These are phyloP conservation scores for Tuber borchii DNA, from an alignment of 495 filamentous ascomycete species.

Conservation along the genomic window DNA sequence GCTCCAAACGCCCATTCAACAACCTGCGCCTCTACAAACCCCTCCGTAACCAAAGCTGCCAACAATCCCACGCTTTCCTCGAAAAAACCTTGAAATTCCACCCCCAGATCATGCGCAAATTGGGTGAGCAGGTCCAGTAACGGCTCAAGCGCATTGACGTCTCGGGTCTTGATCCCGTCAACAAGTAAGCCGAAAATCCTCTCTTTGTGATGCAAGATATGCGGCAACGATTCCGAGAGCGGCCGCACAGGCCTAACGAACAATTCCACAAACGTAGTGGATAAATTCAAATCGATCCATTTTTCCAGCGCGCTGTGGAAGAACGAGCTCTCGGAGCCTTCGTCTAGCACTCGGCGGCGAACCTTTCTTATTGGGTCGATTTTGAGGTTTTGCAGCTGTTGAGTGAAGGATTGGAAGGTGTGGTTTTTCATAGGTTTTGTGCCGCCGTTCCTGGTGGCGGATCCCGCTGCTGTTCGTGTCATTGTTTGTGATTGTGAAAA, in stretches of 20 bases:
- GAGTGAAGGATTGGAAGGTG: conserved; percentile 78
- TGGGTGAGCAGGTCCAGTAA: conserved; percentile 75
- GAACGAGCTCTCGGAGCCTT: conserved; percentile 66
- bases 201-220: conserved; percentile 80
- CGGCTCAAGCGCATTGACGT: conserved; percentile 72
- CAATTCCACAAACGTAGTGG: conserved; percentile 59
- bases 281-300: conserved; percentile 87
- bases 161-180: conserved; percentile 67
- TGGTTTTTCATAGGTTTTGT: conserved; percentile 74
- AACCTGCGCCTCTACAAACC: conserved; percentile 46
- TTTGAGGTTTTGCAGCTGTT: conserved; percentile 81
- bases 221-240: conserved; percentile 79
- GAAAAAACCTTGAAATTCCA: conserved; percentile 84
- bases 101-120: conserved; percentile 84
- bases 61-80: conserved; percentile 62
- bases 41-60: conserved; percentile 55
- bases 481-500: conserved; percentile 5
- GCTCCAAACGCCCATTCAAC: conserved; percentile 89
- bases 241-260: conserved; percentile 67
- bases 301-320: conserved; percentile 72
- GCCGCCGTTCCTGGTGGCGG: conserved; percentile 50
- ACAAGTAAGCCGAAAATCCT: conserved; percentile 73
- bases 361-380: conserved; percentile 87
- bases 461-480: conserved; percentile 7
- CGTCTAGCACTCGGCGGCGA: conserved; percentile 71